Percentiles rank a stretch among this genome's conserved stretches.
Evolutionary conservation across 805 yeast species (phyloP).

Genomic region (Saccharomyces kudriavzevii): DNA sequence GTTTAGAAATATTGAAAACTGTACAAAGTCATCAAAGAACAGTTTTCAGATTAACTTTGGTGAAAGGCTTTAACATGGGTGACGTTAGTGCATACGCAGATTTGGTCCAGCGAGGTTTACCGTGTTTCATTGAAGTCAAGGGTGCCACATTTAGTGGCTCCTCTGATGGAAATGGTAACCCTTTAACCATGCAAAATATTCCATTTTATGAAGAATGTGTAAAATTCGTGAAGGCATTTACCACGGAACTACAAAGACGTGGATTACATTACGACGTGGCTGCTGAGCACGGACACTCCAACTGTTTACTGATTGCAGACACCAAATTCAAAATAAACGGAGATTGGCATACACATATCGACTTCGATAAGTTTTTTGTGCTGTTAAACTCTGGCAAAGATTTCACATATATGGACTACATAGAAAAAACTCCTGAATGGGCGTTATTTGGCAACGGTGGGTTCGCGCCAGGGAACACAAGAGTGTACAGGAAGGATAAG

Average conservation of each 20-base stretch:
- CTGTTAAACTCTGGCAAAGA: conserved; percentile 54
- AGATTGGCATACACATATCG: conserved; percentile 84
- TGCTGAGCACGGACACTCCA: conserved; percentile 92
- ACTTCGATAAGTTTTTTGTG: conserved; percentile 68
- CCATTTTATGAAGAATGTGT: conserved; percentile 91
- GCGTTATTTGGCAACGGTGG: conserved; percentile 91
- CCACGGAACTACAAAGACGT: conserved; percentile 52
- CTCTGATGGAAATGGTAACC: conserved; percentile 73
- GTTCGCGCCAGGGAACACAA: conserved; percentile 77
- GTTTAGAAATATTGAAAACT: conserved; percentile 71
- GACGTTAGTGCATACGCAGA: conserved; percentile 80
- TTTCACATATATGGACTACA: conserved; percentile 74
- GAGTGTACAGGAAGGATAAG: conserved; percentile 47
- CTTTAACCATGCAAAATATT: conserved; percentile 89
- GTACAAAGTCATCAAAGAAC: conserved; percentile 77
- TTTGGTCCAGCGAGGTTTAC: conserved; percentile 70
- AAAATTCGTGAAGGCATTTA: conserved; percentile 57
- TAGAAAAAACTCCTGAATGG: conserved; percentile 79
- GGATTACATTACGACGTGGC: conserved; percentile 75
- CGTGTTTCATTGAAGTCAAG: conserved; percentile 84
- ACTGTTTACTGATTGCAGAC: conserved; percentile 81
- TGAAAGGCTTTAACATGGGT: conserved; percentile 84
- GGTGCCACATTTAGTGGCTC: conserved; percentile 96
- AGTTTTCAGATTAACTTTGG: conserved; percentile 82
- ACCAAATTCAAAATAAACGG: conserved; percentile 59